phyloP scores from a whole-genome alignment of 2,329 filamentous ascomycete species.

The Colletotrichum kahawae region DNA sequence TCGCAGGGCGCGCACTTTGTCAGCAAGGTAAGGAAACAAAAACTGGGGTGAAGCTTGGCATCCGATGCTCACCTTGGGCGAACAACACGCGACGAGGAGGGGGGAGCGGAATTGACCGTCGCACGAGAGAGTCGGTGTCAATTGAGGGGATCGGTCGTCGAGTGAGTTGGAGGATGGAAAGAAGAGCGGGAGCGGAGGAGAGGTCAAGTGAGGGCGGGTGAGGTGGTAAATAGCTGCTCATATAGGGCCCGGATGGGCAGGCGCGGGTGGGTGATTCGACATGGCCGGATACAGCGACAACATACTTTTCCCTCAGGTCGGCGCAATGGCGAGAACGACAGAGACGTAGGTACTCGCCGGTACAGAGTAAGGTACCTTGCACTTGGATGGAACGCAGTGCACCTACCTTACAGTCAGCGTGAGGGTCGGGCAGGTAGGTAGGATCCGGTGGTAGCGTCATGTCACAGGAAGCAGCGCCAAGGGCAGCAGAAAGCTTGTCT shows the following conservation, averaged over 20 bases:
- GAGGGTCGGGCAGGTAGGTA: neutral
- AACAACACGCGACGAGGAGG: slow-evolving; percentile 1
- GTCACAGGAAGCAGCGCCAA: slow-evolving; percentile 15
- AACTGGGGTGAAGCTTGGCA: neutral
- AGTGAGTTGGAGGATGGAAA: neutral
- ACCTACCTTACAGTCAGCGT: neutral
- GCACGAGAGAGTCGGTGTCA: neutral
- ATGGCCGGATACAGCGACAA: neutral
- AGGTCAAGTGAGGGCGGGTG: neutral
- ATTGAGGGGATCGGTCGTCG: slow-evolving; percentile 9
- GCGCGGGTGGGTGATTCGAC: neutral
- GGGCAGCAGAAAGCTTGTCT: slow-evolving; percentile 21
- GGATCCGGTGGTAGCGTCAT: slow-evolving; percentile 2
- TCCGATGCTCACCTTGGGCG: neutral
- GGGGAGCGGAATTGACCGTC: neutral
- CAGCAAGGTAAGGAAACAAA: slow-evolving; percentile 7
- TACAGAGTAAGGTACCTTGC: too few relatives aligned
- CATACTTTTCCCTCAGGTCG: neutral
- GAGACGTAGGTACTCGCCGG: neutral
- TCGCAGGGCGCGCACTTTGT: slow-evolving; percentile 3
- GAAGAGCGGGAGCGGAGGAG: neutral
- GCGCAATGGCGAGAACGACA: neutral
- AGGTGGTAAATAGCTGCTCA: slow-evolving; percentile 12
- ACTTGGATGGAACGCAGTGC: neutral
- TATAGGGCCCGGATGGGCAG: neutral